Percentiles rank a stretch among this genome's conserved stretches.
Evolutionary conservation across 768 basidiomycete species (phyloP).

Genomic region (Cantharellus anzutake): DNA sequence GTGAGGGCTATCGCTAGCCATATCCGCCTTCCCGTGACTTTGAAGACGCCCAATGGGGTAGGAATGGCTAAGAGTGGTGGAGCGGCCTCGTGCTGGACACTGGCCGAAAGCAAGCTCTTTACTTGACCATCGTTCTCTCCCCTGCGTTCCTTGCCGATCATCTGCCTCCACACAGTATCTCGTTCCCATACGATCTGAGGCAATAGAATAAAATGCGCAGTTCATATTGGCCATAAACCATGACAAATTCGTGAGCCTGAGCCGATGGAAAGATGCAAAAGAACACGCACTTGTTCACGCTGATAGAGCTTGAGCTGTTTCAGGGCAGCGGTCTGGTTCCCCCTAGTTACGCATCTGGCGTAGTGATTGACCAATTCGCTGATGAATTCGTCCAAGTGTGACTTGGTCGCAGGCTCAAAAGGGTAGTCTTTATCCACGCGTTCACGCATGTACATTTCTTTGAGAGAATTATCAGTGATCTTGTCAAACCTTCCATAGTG

Average conservation of each 20-base stretch:
- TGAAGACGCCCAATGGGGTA: conserved; percentile 49
- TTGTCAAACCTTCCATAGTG: conserved; percentile 62
- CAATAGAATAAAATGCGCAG: background rate
- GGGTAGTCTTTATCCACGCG: conserved; percentile 48
- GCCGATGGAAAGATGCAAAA: background rate
- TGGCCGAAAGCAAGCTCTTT: conserved; percentile 13
- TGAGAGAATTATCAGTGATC: conserved; percentile 57
- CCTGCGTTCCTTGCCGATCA: conserved; percentile 68
- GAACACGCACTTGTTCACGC: conserved; percentile 40
- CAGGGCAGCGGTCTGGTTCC: conserved; percentile 46
- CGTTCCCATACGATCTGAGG: conserved; percentile 75
- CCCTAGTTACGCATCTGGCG: conserved; percentile 64
- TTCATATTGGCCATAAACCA: background rate
- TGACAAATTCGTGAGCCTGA: background rate
- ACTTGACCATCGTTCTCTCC: conserved; percentile 30
- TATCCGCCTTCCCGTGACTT: conserved; percentile 42
- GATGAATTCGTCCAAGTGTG: conserved; percentile 38
- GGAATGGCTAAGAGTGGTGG: conserved; percentile 22
- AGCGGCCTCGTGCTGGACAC: conserved; percentile 14
- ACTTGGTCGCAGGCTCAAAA: conserved; percentile 45
- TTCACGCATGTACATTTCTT: conserved; percentile 56
- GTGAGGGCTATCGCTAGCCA: conserved; percentile 36
- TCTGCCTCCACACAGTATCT: conserved; percentile 93
- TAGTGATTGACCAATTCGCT: conserved; percentile 50
- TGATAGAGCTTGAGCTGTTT: conserved; percentile 75